Percentiles rank a stretch among this genome's conserved stretches.
Evolutionary conservation across 2,329 filamentous ascomycete species (phyloP).

Genomic region (Epichloe typhina): DNA sequence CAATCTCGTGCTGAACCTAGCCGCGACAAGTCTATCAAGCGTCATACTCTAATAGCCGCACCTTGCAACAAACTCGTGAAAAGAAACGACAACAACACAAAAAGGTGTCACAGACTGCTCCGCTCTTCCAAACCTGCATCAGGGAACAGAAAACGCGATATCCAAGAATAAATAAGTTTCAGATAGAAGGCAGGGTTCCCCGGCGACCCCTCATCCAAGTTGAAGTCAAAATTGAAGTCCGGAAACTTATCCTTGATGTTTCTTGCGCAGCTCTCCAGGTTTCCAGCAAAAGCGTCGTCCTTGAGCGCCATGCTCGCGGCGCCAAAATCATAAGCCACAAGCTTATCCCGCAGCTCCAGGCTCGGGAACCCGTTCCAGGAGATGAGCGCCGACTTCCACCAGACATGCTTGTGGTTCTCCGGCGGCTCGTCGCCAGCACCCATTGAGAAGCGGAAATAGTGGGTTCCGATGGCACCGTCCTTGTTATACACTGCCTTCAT

Average conservation of each 20-base stretch:
- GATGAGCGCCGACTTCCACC: conserved; percentile 18
- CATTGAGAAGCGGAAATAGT: conserved; percentile 19
- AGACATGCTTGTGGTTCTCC: conserved; percentile 20
- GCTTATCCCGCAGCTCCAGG: conserved; percentile 3
- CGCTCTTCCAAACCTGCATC: too few species aligned
- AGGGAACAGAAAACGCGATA: too few species aligned
- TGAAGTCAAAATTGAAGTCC: conserved; percentile 8
- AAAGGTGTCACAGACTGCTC: too few species aligned
- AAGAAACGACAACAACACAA: too few species aligned
- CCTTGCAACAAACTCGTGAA: too few species aligned
- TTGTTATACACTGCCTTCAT: conserved; percentile 26
- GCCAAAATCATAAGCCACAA: conserved; percentile 8
- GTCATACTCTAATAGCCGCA: too few species aligned
- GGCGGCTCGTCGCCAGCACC: conserved; percentile 9
- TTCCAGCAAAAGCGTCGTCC: conserved; percentile 3
- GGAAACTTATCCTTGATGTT: neutral
- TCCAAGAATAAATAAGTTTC: neutral
- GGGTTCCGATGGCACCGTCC: conserved; percentile 18
- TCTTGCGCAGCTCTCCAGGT: conserved; percentile 4
- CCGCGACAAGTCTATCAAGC: too few species aligned
- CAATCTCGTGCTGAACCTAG: too few species aligned
- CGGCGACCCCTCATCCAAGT: conserved; percentile 7
- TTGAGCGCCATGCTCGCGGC: conserved; percentile 6
- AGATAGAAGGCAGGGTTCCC: neutral
- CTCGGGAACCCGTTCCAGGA: conserved; percentile 19